Evolutionary conservation across 2,329 filamentous ascomycete species (phyloP).

Genomic region (Alternaria tenuissima): DNA sequence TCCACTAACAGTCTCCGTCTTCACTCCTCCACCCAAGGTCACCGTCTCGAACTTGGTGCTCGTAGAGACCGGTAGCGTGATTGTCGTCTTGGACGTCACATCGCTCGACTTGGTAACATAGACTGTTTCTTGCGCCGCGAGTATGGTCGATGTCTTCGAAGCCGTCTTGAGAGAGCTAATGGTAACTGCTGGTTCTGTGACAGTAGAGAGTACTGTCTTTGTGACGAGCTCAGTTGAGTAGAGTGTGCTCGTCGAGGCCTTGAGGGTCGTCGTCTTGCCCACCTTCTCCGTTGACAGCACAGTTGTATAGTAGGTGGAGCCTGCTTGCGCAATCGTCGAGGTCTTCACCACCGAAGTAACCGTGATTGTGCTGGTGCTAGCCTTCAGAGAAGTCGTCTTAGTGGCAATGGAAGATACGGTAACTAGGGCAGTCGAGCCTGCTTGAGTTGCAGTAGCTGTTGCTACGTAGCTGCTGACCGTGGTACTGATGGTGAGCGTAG

Average conservation of each 20-base stretch:
- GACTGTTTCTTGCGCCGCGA: slow-evolving; percentile 20
- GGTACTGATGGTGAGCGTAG: slow-evolving; percentile 34
- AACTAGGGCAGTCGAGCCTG: slow-evolving; percentile 22
- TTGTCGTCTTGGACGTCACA: slow-evolving; percentile 26
- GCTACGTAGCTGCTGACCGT: slow-evolving; percentile 37
- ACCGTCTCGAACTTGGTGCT: slow-evolving; percentile 21
- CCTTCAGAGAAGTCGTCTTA: slow-evolving; percentile 20
- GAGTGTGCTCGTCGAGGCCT: slow-evolving; percentile 24
- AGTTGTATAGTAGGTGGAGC: slow-evolving; percentile 28
- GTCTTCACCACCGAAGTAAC: slow-evolving; percentile 32
- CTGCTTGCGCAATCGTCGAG: slow-evolving; percentile 34
- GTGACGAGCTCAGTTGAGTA: slow-evolving; percentile 21
- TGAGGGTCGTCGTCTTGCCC: slow-evolving; percentile 31
- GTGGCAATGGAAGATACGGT: slow-evolving; percentile 22
- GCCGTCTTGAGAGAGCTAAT: slow-evolving; percentile 27
- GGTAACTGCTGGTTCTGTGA: slow-evolving; percentile 27
- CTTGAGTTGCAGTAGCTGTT: slow-evolving; percentile 18
- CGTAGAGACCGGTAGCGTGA: slow-evolving; percentile 30
- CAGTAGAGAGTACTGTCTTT: slow-evolving; percentile 20
- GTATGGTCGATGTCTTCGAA: slow-evolving; percentile 18
- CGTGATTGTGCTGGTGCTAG: slow-evolving; percentile 27
- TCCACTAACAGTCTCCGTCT: slow-evolving; percentile 23
- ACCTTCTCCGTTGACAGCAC: slow-evolving; percentile 20
- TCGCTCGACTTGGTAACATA: slow-evolving; percentile 14
- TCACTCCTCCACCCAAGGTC: slow-evolving; percentile 18